phyloP scores from a whole-genome alignment of 768 basidiomycete genomes.

The Royoungia palumana region DNA sequence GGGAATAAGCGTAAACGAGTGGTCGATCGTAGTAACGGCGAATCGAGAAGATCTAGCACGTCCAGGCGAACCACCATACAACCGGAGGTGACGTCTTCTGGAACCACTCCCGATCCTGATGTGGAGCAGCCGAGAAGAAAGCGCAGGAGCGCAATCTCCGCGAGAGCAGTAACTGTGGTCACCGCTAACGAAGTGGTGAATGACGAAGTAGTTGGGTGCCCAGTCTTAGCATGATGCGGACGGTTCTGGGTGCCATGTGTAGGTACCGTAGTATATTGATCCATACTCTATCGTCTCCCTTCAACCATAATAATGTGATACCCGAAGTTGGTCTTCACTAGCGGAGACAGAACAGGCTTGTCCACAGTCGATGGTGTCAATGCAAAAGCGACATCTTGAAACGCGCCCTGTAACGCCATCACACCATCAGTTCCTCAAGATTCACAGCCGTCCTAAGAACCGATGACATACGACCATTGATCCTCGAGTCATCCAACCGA shows the following conservation, averaged over 20 bases:
- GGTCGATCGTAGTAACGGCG: slow-evolving; percentile 28
- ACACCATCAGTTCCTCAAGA: not conserved
- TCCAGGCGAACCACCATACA: slow-evolving; percentile 43
- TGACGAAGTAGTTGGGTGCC: slow-evolving; percentile 31
- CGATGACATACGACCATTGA: slow-evolving; percentile 67
- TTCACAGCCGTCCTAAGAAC: not conserved
- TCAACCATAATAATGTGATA: slow-evolving; percentile 94
- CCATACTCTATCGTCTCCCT: slow-evolving; percentile 54
- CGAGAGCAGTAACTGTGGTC: slow-evolving; percentile 26
- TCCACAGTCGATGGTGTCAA: slow-evolving; percentile 77
- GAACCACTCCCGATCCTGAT: slow-evolving; percentile 64
- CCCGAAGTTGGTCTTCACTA: slow-evolving; percentile 81
- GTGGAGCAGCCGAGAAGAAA: slow-evolving; percentile 51
- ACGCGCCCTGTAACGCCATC: slow-evolving; percentile 46
- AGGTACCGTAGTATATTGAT: slow-evolving; percentile 19
- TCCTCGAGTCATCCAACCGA: slow-evolving; percentile 85
- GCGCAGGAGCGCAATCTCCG: slow-evolving; percentile 34
- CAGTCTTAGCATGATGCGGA: slow-evolving; percentile 17
- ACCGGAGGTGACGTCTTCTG: slow-evolving; percentile 44
- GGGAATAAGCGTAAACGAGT: slow-evolving; percentile 42
- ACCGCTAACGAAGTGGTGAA: slow-evolving; percentile 32
- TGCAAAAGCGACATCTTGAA: slow-evolving; percentile 87
- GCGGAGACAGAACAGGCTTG: slow-evolving; percentile 65
- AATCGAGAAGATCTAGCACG: slow-evolving; percentile 32
- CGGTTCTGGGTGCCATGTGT: not conserved